Evolutionary conservation across 192 early-diverging fungal species (phyloP).

Genomic region (Glomus cerebriforme): DNA sequence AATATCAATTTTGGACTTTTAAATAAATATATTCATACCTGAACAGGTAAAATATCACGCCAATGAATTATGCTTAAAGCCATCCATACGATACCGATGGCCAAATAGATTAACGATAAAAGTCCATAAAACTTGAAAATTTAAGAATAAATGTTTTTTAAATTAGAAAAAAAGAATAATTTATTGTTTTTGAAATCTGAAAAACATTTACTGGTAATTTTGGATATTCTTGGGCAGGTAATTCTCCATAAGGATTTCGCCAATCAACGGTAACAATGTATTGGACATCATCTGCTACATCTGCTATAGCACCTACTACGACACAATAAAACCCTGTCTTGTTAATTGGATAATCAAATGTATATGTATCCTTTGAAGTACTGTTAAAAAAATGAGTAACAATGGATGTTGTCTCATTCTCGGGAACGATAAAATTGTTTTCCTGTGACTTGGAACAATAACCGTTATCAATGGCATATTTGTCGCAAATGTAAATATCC

Average conservation of each 20-base stretch:
- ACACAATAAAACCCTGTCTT: constrained; percentile 90
- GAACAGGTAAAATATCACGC: constrained; percentile 88
- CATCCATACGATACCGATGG: constrained; percentile 79
- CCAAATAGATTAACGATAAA: constrained; percentile 72
- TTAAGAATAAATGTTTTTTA: neutral
- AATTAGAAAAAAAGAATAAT: constrained; percentile 19
- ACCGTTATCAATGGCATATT: constrained; percentile 51
- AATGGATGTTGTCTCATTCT: constrained; percentile 28
- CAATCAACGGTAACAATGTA: constrained; percentile 61
- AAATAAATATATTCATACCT: constrained; percentile 42
- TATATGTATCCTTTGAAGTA: constrained; percentile 43
- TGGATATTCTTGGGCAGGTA: constrained; percentile 87
- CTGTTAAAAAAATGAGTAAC: constrained; percentile 35
- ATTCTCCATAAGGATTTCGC: constrained; percentile 77
- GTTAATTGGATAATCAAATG: constrained; percentile 64
- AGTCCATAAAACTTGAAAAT: constrained; percentile 70
- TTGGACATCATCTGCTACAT: neutral
- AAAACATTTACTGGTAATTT: constrained; percentile 65
- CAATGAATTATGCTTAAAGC: constrained; percentile 76
- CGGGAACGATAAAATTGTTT: constrained; percentile 60
- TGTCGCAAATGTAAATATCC: constrained; percentile 57
- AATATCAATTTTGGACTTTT: neutral
- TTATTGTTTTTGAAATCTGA: neutral
- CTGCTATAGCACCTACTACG: constrained; percentile 42
- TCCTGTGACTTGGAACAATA: constrained; percentile 53